phyloP scores from a whole-genome alignment of 2,329 filamentous ascomycete species.

The Aciculosporium take region DNA sequence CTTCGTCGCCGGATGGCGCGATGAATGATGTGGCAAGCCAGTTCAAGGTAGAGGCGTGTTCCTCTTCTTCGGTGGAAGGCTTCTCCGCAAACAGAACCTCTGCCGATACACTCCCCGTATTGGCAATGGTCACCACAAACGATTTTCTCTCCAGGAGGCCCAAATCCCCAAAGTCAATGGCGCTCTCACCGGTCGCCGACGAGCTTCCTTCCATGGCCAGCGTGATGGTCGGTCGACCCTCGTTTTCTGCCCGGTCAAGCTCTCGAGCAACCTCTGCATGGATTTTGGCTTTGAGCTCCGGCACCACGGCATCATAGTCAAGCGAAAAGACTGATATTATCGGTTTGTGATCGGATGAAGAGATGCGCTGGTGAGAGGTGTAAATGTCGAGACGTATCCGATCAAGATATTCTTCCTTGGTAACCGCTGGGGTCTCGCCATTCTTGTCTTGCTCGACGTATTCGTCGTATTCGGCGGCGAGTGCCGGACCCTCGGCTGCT shows the following conservation, averaged over 20 bases:
- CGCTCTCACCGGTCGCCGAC: conserved; percentile 31
- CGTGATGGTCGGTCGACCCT: conserved; percentile 68
- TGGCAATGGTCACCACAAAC: conserved; percentile 69
- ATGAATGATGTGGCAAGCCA: conserved; percentile 64
- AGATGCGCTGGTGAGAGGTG: conserved; percentile 73
- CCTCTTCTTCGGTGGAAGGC: conserved; percentile 35
- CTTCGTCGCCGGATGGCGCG: conserved; percentile 19
- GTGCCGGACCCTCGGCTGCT: conserved; percentile 14
- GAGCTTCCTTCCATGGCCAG: conserved; percentile 55
- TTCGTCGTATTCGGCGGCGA: conserved; percentile 51
- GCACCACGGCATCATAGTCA: conserved; percentile 74
- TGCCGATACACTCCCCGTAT: conserved; percentile 73
- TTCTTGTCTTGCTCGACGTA: conserved; percentile 35
- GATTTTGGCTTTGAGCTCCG: conserved; percentile 68
- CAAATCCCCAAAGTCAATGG: conserved; percentile 67
- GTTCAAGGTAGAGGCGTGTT: conserved; percentile 25
- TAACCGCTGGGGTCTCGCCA: conserved; percentile 29
- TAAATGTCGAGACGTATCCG: conserved; percentile 51
- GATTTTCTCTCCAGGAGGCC: conserved; percentile 52
- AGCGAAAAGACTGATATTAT: conserved; percentile 70
- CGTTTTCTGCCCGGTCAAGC: conserved; percentile 82
- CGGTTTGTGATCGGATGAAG: conserved; percentile 93
- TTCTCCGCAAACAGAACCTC: conserved; percentile 68
- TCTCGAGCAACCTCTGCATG: conserved; percentile 79
- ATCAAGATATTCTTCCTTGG: conserved; percentile 43